A percentile compares a stretch with the other conserved stretches of the same genome.
Evolutionary conservation across 208 protist species (phyloP).

Genomic region (Leptomonas pyrrhocoris): DNA sequence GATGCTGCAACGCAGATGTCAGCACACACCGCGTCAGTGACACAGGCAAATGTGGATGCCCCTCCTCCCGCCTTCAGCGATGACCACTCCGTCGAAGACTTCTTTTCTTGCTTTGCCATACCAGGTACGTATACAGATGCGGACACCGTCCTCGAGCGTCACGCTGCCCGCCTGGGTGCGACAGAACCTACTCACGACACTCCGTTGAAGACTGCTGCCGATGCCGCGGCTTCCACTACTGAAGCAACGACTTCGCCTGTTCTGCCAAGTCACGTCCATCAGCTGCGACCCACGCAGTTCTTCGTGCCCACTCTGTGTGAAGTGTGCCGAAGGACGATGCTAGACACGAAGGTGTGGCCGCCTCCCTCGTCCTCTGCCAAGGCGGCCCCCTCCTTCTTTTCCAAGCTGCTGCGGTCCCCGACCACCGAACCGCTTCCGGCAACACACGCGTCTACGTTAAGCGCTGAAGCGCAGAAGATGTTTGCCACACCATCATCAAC

Average conservation of each 20-base stretch:
- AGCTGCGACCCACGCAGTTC: conserved; percentile 27
- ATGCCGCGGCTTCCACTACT: background rate
- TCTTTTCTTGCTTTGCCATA: conserved; percentile 20
- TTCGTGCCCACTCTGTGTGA: conserved; percentile 22
- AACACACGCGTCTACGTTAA: background rate
- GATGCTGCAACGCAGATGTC: too few species aligned
- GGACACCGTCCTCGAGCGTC: conserved; percentile 20
- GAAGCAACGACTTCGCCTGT: background rate
- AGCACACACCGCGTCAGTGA: background rate
- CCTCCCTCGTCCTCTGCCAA: conserved; percentile 1
- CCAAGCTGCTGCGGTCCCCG: background rate
- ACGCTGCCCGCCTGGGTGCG: background rate
- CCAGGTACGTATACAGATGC: conserved; percentile 11
- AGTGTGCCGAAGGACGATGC: conserved; percentile 13
- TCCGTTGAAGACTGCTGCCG: too few species aligned
- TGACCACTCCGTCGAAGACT: background rate
- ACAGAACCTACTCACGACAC: background rate
- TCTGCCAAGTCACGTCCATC: conserved; percentile 17
- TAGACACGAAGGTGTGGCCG: conserved; percentile 18
- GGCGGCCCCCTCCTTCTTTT: conserved; percentile 11
- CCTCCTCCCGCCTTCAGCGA: background rate
- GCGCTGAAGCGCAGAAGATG: background rate
- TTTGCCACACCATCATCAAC: background rate
- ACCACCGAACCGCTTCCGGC: background rate
- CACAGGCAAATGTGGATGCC: background rate